Base-by-base conservation (phyloP, 345 rosid species). In the Pistacia vera region DNA sequence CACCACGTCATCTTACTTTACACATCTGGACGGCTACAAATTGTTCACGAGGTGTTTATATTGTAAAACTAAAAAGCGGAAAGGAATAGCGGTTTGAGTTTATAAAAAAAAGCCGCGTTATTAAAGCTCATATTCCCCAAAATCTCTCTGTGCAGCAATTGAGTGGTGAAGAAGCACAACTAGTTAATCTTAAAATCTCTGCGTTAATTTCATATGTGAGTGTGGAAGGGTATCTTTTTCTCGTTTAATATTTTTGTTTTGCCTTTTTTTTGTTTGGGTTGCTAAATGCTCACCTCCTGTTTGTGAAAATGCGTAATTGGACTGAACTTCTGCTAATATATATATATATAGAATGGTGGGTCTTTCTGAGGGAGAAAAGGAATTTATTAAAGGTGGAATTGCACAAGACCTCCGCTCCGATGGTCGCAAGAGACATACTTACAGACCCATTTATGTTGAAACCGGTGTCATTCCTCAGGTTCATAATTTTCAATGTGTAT, bases 391-490 rank as follows among this genome's bases (percentile, higher is more conserved):
- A 71, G 98, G 97, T n/a, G 97, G 97, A 77, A 89, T 93, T 62
- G 94, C 94, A 73, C 90, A 92, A 68, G 95, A 93, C 80, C 89
- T 92, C 73, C 88, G 97, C 10, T 77, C 89, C 12, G 97, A 93
- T 89, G 97, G 94, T 74, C 83, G 95, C 49, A 91, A 90, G 76
- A 84, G 90, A 74, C 83, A 83, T 77, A 66, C 91, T 75, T 92
- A 90, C 81, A 81, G 97, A 51, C 91, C 90, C 65, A 81, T 90
- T 49, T 84, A 76, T 78, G 90, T 93, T 65, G 90, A 96, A 80
- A 92, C 95, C 0, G 91, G 97, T 54, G 89, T 96, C 68, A 96
- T 96, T 77, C 95, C 97, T 55, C 97, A 93, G 94, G 99, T 92
- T 20, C 56, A 44, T 78, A 57, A 41, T 79, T 64, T 20, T 4